A percentile compares a stretch with the other conserved stretches of the same genome.
Evolutionary conservation across 768 basidiomycete genomes (phyloP).

Genomic region (Tylopilus cervinicoccineus): DNA sequence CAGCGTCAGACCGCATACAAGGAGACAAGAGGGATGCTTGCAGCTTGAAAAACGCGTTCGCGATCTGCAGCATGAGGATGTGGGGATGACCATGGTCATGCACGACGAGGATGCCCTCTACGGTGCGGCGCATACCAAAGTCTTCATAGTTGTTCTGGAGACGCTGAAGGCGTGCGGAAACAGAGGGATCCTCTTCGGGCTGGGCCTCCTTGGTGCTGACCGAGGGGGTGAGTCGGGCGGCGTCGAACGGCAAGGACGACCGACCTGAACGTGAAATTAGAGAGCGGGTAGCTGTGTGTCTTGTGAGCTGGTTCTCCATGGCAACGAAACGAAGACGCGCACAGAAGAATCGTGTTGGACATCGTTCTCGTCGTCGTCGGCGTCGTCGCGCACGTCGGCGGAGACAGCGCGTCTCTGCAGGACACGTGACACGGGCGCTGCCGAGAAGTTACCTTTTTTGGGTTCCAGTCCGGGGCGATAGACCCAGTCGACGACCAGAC

Average conservation of each 20-base stretch:
- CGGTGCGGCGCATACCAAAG: slow-evolving; percentile 93
- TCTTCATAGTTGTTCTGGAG: slow-evolving; percentile 97
- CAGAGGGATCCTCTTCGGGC: slow-evolving; percentile 95
- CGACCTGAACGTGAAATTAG: slow-evolving; percentile 91
- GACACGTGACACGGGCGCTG: slow-evolving; percentile 15
- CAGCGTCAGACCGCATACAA: not conserved
- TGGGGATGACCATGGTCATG: slow-evolving; percentile 98
- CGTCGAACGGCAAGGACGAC: slow-evolving; percentile 5
- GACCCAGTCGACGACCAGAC: not conserved
- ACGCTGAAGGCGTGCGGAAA: slow-evolving; percentile 89
- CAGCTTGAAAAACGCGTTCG: slow-evolving; percentile 99
- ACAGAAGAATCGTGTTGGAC: slow-evolving; percentile 54
- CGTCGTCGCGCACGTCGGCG: slow-evolving; percentile 17
- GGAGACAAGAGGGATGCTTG: slow-evolving; percentile 36
- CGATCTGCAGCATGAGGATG: slow-evolving; percentile 97
- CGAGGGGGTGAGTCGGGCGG: slow-evolving; percentile 4
- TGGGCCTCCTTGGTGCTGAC: slow-evolving; percentile 95
- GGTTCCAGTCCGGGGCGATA: not conserved
- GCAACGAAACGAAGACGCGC: slow-evolving; percentile 13
- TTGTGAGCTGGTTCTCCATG: not conserved
- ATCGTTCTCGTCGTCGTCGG: slow-evolving; percentile 31
- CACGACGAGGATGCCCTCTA: slow-evolving; percentile 74
- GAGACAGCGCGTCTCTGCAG: not conserved
- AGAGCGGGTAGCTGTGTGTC: slow-evolving; percentile 64
- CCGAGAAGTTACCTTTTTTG: slow-evolving; percentile 9